Evolutionary conservation across 495 filamentous ascomycete species (phyloP).

Genomic region (Glutinoglossum americanum): DNA sequence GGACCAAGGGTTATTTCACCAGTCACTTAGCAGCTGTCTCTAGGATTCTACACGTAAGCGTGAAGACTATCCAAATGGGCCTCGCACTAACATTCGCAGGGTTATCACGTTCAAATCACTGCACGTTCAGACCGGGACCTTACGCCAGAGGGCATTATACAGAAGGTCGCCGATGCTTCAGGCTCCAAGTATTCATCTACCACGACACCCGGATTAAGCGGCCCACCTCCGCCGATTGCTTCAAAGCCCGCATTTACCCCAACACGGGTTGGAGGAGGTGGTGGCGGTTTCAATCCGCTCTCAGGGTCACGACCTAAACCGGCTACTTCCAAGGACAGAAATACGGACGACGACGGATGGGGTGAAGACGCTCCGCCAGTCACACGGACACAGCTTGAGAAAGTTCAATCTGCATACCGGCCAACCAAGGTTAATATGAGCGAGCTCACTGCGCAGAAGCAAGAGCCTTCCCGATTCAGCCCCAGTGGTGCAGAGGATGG

Average conservation of each 20-base stretch:
- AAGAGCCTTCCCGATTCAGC: slow-evolving; percentile 33
- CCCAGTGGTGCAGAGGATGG: slow-evolving; percentile 13
- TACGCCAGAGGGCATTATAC: slow-evolving; percentile 64
- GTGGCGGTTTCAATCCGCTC: slow-evolving; percentile 40
- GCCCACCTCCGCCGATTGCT: slow-evolving; percentile 44
- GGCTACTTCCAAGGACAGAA: slow-evolving; percentile 19
- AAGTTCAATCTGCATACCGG: slow-evolving; percentile 77
- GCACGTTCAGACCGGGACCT: slow-evolving; percentile 80
- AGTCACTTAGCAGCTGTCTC: slow-evolving; percentile 76
- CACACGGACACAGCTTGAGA: slow-evolving; percentile 72
- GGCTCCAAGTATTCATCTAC: slow-evolving; percentile 77
- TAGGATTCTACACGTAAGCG: slow-evolving; percentile 61
- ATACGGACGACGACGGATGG: slow-evolving; percentile 66
- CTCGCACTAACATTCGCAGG: slow-evolving; percentile 23
- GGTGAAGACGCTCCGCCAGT: slow-evolving; percentile 82
- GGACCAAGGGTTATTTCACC: slow-evolving; percentile 95
- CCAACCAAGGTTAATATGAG: slow-evolving; percentile 85
- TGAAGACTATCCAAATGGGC: too few relatives aligned
- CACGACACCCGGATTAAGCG: slow-evolving; percentile 23
- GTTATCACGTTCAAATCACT: slow-evolving; percentile 93
- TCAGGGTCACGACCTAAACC: slow-evolving; percentile 23
- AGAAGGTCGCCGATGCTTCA: slow-evolving; percentile 90
- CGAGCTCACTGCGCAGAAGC: slow-evolving; percentile 46
- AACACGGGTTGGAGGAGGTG: slow-evolving; percentile 35
- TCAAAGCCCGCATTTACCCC: slow-evolving; percentile 82